Conservation (phyloP, 129 eudicot species). For the Oenanthe sinensis region DNA sequence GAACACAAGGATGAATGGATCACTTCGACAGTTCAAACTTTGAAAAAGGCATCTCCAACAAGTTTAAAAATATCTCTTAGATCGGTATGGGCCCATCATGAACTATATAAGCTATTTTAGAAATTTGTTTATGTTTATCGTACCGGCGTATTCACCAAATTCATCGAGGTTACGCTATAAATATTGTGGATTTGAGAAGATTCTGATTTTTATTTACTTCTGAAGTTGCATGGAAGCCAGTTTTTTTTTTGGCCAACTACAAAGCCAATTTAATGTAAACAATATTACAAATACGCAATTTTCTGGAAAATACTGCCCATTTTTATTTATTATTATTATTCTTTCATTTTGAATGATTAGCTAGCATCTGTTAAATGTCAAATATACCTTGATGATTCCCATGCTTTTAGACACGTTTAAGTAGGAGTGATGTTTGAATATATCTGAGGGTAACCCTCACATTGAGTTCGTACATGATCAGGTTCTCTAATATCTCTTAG, state of each 20-base stretch:
- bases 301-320: neutral
- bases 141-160: neutral
- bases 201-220: neutral
- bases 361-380: neutral
- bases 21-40: conserved; percentile 47
- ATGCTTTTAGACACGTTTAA: neutral
- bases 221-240: neutral
- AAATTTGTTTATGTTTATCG: neutral
- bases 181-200: neutral
- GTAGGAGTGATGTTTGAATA: neutral
- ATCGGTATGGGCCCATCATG: conserved; percentile 43
- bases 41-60: conserved; percentile 85
- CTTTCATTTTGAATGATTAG: neutral
- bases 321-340: neutral
- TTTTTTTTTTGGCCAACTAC: neutral
- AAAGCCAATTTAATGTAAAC: neutral
- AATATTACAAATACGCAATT: neutral
- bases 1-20: conserved; percentile 73
- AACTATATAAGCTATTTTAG: neutral
- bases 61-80: conserved; percentile 88
- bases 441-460: neutral
- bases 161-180: neutral
- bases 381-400: neutral
- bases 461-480: neutral
- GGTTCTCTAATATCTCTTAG: too few relatives aligned